Evolutionary conservation across 2,329 filamentous ascomycete genomes (phyloP).

Genomic region (Fusarium denticulatum): DNA sequence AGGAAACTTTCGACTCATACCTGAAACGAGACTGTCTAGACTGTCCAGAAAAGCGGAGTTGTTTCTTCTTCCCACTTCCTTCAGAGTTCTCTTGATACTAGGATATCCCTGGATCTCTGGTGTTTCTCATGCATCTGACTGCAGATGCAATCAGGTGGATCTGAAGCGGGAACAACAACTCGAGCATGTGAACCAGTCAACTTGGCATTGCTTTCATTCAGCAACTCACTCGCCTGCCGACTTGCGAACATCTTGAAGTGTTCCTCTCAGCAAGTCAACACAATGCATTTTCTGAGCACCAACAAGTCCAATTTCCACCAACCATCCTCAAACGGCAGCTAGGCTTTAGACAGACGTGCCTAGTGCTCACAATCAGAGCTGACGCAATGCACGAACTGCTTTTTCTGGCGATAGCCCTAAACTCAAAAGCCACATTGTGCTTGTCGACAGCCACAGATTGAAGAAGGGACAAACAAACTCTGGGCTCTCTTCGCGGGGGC

Average conservation of each 20-base stretch:
- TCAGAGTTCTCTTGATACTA: conserved; percentile 4
- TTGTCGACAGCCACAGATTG: conserved; percentile 18
- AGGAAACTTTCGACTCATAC: conserved; percentile 25
- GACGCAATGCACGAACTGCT: conserved; percentile 40
- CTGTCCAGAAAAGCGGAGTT: conserved; percentile 22
- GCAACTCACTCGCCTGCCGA: conserved; percentile 7
- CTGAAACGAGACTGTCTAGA: conserved; percentile 40
- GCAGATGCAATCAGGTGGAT: conserved; percentile 7
- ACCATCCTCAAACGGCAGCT: conserved; percentile 29
- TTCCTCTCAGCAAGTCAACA: conserved; percentile 1
- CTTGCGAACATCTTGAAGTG: neutral
- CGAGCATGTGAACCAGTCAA: conserved; percentile 33
- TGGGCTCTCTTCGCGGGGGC: neutral
- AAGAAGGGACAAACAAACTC: conserved; percentile 11
- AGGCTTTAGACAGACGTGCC: conserved; percentile 20
- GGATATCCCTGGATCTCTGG: conserved; percentile 38
- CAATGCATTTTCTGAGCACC: neutral
- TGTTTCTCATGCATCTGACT: conserved; percentile 21
- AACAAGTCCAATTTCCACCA: conserved; percentile 34
- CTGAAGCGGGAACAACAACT: conserved; percentile 18
- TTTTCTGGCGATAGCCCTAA: conserved; percentile 38
- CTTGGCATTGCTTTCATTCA: conserved; percentile 22
- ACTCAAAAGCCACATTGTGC: conserved; percentile 36
- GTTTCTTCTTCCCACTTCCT: neutral
- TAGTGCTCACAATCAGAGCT: conserved; percentile 41